Base-by-base conservation (phyloP, 2,329 filamentous ascomycete genomes). In the Colletotrichum theobromicola region DNA sequence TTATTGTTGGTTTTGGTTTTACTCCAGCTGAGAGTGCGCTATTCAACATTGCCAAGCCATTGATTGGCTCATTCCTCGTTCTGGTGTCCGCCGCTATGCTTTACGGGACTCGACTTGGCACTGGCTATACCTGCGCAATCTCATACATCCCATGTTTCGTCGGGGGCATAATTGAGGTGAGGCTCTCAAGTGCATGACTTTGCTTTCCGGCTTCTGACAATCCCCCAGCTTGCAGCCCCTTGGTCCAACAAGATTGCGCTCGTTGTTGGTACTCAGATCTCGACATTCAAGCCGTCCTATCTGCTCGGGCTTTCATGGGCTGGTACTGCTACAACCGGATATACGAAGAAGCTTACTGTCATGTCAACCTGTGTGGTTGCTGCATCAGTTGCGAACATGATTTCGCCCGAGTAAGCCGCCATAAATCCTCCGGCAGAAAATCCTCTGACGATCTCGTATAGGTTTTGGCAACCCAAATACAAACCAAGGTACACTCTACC, bases 241-340 rank as follows among this genome's bases (percentile, higher is more conserved):
- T 81, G 79, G 79, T 78, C 77, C 7, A 78, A 81, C 68, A 81
- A 81, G 42, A 72, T 81, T 50, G 78, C 79, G 3, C 76, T 81
- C 12, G 78, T 81, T 3, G 78, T 81, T 7, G 79, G 79, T 12
- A 80, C 79, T 5, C 79, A 81, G 53, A 79, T 81, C 30, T 80
- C 79, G 10, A 80, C 79, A 3, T 81, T 81, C 62, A 81, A 81
- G 71, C 79, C 79, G 2, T 81, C 79, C 3, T 81, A 80, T 58
- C 75, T 81, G 13, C 72, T 80, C 9, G 79, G 79, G 10, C 75
- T 81, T 13, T 79, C 78, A 26, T 81, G 79, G 79, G 79, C 79
- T 7, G 78, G 78, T 6, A 79, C 77, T 1, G 77, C 78, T 3
- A 79, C 78, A 4, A 75, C 69, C 12, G 78, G 78, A 24, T 78